Evolutionary conservation across 495 filamentous ascomycete genomes (phyloP).

Genomic region (Penicillium desertorum): DNA sequence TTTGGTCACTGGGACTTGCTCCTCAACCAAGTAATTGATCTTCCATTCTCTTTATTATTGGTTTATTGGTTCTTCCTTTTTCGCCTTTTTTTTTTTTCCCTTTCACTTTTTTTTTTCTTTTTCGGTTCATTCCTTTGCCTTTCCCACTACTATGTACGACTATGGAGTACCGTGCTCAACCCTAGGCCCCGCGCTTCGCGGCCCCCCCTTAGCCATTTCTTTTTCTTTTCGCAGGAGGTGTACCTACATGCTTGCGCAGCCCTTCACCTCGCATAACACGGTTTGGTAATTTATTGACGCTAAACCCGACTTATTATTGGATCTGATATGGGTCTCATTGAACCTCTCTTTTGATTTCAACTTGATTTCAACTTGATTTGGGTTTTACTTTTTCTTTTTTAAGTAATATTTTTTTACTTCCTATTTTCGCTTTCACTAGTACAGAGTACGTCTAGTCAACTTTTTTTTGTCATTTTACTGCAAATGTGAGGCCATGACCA

Average conservation of each 20-base stretch:
- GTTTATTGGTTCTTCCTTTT: conserved; percentile 6
- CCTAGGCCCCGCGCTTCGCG: conserved; percentile 30
- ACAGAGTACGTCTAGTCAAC: conserved; percentile 16
- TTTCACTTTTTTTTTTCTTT: conserved; percentile 16
- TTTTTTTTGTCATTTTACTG: conserved; percentile 2
- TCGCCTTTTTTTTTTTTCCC: not conserved
- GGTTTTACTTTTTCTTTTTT: not conserved
- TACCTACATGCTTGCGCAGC: conserved; percentile 26
- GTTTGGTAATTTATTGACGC: conserved; percentile 30
- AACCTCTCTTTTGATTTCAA: conserved; percentile 14
- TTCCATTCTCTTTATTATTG: conserved; percentile 11
- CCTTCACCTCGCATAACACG: conserved; percentile 12
- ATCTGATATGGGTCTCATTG: conserved; percentile 42
- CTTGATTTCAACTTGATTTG: conserved; percentile 1
- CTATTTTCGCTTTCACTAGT: conserved; percentile 19
- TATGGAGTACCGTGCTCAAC: conserved; percentile 40
- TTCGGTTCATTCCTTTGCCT: conserved; percentile 33
- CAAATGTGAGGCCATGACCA: conserved; percentile 17
- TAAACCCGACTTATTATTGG: conserved; percentile 42
- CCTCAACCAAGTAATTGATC: conserved; percentile 11
- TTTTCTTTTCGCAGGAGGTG: conserved; percentile 27
- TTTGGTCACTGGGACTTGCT: not conserved
- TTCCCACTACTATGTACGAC: conserved; percentile 20
- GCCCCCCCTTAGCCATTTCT: conserved; percentile 27
- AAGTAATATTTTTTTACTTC: not conserved